Conservation (phyloP, 345 rosid genomes). For the Conringia planisiliqua region DNA sequence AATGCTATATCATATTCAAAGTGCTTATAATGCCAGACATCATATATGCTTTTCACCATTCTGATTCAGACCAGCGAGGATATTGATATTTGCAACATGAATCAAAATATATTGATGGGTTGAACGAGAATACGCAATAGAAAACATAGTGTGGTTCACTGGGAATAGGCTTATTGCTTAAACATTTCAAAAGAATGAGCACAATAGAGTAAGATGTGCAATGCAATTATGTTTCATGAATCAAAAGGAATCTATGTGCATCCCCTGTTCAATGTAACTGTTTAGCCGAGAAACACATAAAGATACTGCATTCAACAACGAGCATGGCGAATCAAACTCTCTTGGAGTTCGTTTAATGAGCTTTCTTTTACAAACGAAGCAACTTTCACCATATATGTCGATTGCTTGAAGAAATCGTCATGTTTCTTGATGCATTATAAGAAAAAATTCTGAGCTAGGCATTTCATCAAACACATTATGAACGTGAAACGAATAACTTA, state of each 20-base stretch:
- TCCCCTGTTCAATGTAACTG: neutral
- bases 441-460: no score
- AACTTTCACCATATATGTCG: neutral
- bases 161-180: neutral
- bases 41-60: neutral
- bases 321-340: neutral
- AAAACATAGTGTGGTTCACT: neutral
- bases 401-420: neutral
- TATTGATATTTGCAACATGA: neutral
- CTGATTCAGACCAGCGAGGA: neutral
- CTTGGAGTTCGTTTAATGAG: neutral
- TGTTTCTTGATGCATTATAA: neutral
- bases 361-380: neutral
- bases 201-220: neutral
- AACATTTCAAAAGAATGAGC: neutral
- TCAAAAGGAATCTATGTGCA: neutral
- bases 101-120: neutral
- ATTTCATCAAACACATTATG: conserved; percentile 41
- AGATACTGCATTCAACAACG: neutral
- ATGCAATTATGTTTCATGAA: neutral
- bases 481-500: conserved; percentile 1
- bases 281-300: neutral
- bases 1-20: conserved; percentile 1
- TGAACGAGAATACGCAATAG: neutral
- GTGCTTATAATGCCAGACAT: neutral